phyloP scores from a whole-genome alignment of 129 eudicot species.

The Escallonia rubra region DNA sequence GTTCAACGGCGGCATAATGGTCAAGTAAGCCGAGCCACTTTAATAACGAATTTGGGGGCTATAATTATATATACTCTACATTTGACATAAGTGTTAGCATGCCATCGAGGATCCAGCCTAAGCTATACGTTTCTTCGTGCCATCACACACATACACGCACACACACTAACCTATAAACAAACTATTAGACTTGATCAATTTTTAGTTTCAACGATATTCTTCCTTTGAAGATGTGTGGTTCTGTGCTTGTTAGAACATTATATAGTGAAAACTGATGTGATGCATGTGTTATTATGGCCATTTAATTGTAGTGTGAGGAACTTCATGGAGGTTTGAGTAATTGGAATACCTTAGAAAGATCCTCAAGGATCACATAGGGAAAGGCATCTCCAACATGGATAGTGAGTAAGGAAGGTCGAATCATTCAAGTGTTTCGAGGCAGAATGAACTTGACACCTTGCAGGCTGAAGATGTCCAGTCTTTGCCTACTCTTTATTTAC shows the following conservation, averaged over 20 bases:
- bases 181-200: not conserved
- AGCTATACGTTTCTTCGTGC: too few relatives aligned
- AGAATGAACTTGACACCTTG: not conserved
- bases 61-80: too few relatives aligned
- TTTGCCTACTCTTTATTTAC: not conserved
- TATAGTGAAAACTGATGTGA: not conserved
- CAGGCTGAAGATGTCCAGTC: not conserved
- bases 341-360: slow-evolving; percentile 67
- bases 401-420: not conserved
- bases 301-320: slow-evolving; percentile 79
- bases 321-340: slow-evolving; percentile 74
- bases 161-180: not conserved
- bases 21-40: too few relatives aligned
- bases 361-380: slow-evolving; percentile 39
- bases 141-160: too few relatives aligned
- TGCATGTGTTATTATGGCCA: not conserved
- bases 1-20: too few relatives aligned
- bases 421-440: not conserved
- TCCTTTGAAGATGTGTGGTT: not conserved
- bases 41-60: too few relatives aligned
- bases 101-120: too few relatives aligned
- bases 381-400: slow-evolving; percentile 1
- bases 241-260: not conserved
- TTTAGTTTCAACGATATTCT: not conserved
- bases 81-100: too few relatives aligned